A percentile compares a stretch with the other conserved stretches of the same genome.
phyloP scores from a whole-genome alignment of 2,329 filamentous ascomycete genomes.

The Pochonia chlamydosporia region DNA sequence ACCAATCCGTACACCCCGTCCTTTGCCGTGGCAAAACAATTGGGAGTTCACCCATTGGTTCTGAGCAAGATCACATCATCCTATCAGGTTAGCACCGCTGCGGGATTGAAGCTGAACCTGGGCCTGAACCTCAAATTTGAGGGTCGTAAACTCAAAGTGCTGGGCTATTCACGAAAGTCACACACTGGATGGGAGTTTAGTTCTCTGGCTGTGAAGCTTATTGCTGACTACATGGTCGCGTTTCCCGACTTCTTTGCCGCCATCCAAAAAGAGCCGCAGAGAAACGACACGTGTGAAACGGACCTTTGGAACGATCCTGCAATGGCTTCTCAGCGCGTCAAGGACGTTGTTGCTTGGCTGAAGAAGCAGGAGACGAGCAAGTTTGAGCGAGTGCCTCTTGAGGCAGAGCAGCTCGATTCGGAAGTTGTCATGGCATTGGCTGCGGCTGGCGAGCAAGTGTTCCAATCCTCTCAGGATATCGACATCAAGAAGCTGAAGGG shows the following conservation, averaged over 20 bases:
- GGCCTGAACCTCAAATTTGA: conserved; percentile 97
- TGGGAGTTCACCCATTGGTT: conserved; percentile 78
- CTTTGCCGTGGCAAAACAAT: conserved; percentile 76
- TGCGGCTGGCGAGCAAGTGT: conserved; percentile 60
- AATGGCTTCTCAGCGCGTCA: conserved; percentile 71
- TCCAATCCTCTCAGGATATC: conserved; percentile 43
- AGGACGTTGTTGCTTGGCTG: conserved; percentile 90
- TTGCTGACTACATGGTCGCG: conserved; percentile 83
- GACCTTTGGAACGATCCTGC: conserved; percentile 76
- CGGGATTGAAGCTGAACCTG: conserved; percentile 79
- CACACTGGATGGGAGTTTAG: conserved; percentile 94
- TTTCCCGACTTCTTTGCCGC: conserved; percentile 95
- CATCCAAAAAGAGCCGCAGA: conserved; percentile 78
- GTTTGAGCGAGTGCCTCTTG: conserved; percentile 91
- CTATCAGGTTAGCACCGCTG: conserved; percentile 73
- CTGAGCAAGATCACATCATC: conserved; percentile 95
- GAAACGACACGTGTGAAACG: conserved; percentile 75
- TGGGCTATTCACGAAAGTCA: conserved; percentile 88
- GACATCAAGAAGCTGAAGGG: conserved; percentile 67
- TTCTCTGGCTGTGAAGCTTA: conserved; percentile 69
- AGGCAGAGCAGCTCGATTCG: conserved; percentile 93
- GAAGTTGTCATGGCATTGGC: conserved; percentile 81
- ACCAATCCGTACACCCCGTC: conserved; percentile 77
- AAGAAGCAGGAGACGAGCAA: conserved; percentile 87
- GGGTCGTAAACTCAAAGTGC: conserved; percentile 86